Conservation (phyloP, 1,284 basidiomycete species). For the Fistulinella cinereoalba region DNA sequence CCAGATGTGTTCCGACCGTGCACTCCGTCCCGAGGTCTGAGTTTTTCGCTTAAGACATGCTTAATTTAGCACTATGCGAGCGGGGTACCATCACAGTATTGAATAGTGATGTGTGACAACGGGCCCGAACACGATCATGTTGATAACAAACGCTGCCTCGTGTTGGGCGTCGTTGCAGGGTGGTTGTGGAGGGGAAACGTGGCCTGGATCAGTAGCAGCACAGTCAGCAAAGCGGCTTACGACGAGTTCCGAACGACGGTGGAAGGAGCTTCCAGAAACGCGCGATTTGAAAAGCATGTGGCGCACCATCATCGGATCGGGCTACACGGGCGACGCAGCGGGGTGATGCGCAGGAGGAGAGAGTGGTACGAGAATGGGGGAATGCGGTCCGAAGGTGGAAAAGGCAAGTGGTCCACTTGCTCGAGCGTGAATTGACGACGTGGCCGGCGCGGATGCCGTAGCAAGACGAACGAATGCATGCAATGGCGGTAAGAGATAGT, state of each 20-base stretch:
- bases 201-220: neutral
- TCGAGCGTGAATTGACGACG: constrained; percentile 2
- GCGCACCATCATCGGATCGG: constrained; percentile 7
- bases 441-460: constrained; percentile 10
- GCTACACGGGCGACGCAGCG: constrained; percentile 5
- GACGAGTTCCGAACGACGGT: constrained; percentile 3
- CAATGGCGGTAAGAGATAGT: constrained; percentile 5
- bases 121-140: constrained; percentile 13
- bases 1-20: constrained; percentile 1
- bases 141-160: constrained; percentile 9
- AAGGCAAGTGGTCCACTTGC: neutral
- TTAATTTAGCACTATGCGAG: constrained; percentile 3
- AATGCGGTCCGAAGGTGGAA: neutral
- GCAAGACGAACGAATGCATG: neutral
- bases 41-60: constrained; percentile 2
- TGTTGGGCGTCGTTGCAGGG: constrained; percentile 4
- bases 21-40: constrained; percentile 16
- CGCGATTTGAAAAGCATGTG: constrained; percentile 1
- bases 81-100: neutral
- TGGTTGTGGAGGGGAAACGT: neutral
- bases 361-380: constrained; percentile 14
- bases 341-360: constrained; percentile 10
- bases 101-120: constrained; percentile 9
- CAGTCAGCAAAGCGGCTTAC: neutral
- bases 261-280: constrained; percentile 8